Base-by-base conservation (phyloP, 306 rosid genomes). In the Echinosophora koreensis region DNA sequence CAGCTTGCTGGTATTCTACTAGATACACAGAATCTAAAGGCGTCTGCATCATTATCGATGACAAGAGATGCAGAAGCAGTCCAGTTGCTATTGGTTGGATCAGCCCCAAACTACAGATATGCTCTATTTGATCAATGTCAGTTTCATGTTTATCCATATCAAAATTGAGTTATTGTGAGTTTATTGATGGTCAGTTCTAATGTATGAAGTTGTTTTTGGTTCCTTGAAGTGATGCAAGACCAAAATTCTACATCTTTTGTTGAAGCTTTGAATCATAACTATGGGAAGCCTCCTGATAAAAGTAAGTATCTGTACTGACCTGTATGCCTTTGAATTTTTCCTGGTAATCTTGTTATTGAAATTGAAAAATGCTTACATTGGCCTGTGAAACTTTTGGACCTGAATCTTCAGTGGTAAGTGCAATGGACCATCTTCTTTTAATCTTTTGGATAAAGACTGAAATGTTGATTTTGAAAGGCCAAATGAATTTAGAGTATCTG, bases 11-110 rank as follows among this genome's bases (percentile, higher is more conserved):
- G 90, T 79, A 90, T 94, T 69, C 87, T 94, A 60, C 77, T 92
- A 73, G 98, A 91, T 89, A 90, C 97, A 9, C 88, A 82, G 77
- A 90, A 94, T 80, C 74, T 94, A 34, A 88, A 85, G 42, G 76
- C 86, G 5, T 89, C 84, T 13, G 54, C 86, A 59, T 82, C 88
- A 59, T 38, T 77, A 58, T 84, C 90, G 1, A 85, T 85, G 96
- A 89, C 97, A 60, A 94, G 98, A 85, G 98, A 94, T 72, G 86
- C 96, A 30, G 97, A 94, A 81, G 97, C 97, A 64, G 93, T 94
- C 41, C 93, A 90, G 86, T 82, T 92, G 91, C 83, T 90, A 18
- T 84, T 81, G 58, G 97, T 88, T 81, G 96, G 94, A 80, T 86
- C 86, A 6, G 74, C 71, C 18, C 90, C 90, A 14, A 87, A 86